Evolutionary conservation across 139 green algal genomes (phyloP), one percentile per base, ranked within the genome.

Genomic region (Volvox reticuliferus): DNA sequence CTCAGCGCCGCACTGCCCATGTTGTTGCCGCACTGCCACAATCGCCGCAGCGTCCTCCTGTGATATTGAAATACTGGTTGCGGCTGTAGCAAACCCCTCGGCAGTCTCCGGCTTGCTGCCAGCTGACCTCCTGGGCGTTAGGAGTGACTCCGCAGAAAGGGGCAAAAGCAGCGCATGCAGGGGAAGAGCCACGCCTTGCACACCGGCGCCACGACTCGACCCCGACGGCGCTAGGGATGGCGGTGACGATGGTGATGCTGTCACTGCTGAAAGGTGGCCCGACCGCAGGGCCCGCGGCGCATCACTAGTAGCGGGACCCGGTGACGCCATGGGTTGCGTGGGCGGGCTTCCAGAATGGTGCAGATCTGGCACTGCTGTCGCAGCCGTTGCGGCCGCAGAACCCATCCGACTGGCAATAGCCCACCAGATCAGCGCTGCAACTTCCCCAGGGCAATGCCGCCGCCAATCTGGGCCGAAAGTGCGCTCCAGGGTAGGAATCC

Each of bases 401-500:
- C 44, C 85, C 1, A 55, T 3, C 21, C 86, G 44, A 22, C 28
- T 83, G 44, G 86, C 86, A 16, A 90, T 76, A 9, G 86, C 86
- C 86, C 86, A 90, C 73, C 73, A 83, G 28, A 90, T 83, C 18
- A 90, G 30, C 0, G 73, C 86, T 22, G 86, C 73, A 21, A 90
- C 86, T 75, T 90, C 86, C 2, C 86, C 86, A 5, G 86, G 86
- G 30, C 86, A 90, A 32, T 84, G 73, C 20, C 30, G 50, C 6
- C 71, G 86, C 86, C 86, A 90, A 75, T 90, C 73, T 9, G 86
- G 50, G 1, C 86, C 86, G 35, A 90, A 90, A 12, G 50, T 90
- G 1, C 12, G 50, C 73, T 90, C 86, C 86, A 90, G 73, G 13
- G 73, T 83, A 0, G 86, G 86, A 12, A 90, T 76, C 86, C 86